phyloP scores from a whole-genome alignment of 495 filamentous ascomycete species.

The Annulohypoxylon moriforme region DNA sequence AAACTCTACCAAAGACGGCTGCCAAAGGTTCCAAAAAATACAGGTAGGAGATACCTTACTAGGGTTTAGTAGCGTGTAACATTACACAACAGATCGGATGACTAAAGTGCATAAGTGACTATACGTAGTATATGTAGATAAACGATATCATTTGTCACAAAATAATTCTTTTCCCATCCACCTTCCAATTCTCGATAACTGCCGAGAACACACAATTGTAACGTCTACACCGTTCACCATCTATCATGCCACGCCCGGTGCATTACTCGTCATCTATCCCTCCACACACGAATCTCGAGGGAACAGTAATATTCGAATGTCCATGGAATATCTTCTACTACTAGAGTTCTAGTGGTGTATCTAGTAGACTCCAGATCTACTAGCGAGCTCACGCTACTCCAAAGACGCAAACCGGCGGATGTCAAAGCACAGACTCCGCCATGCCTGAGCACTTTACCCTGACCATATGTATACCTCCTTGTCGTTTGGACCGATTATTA shows the following conservation, averaged over 20 bases:
- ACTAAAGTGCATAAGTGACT: background rate
- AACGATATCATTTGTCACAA: background rate
- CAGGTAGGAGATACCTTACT: background rate
- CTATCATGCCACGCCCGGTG: background rate
- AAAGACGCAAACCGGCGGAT: constrained; percentile 3
- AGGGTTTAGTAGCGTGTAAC: background rate
- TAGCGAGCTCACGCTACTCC: background rate
- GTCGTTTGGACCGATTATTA: constrained; percentile 29
- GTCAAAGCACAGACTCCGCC: constrained; percentile 32
- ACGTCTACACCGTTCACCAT: background rate
- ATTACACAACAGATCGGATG: constrained; percentile 19
- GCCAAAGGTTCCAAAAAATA: background rate
- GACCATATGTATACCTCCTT: constrained; percentile 28
- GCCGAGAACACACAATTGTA: background rate
- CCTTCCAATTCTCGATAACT: constrained; percentile 1
- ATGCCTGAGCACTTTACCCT: constrained; percentile 20
- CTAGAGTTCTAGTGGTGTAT: background rate
- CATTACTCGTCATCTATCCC: background rate
- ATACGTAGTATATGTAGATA: constrained; percentile 19
- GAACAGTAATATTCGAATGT: background rate
- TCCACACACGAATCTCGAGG: background rate
- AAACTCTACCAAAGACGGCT: background rate
- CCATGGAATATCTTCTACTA: background rate
- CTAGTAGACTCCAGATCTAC: background rate
- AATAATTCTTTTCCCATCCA: background rate